phyloP scores from a whole-genome alignment of 2,329 filamentous ascomycete species.

The Stagonosporopsis cucurbitacearum region DNA sequence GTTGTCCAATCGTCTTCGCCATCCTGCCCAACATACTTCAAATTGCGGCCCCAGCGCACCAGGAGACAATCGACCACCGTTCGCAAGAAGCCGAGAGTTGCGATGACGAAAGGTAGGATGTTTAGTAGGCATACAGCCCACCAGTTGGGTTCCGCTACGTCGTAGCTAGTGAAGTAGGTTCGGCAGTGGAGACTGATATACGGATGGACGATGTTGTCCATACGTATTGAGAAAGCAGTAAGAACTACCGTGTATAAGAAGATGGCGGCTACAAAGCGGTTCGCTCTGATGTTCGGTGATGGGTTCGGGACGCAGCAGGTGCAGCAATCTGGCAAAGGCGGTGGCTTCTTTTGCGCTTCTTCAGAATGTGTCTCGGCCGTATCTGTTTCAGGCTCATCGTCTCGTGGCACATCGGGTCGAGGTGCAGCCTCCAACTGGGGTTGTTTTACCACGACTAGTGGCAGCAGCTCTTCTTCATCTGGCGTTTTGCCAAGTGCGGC shows the following conservation, averaged over 20 bases:
- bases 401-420: background rate
- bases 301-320: constrained; percentile 3
- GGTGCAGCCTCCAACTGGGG: constrained; percentile 1
- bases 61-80: constrained; percentile 22
- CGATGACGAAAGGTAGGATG: constrained; percentile 22
- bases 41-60: constrained; percentile 14
- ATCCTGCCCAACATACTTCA: constrained; percentile 5
- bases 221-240: constrained; percentile 20
- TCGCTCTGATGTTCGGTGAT: constrained; percentile 16
- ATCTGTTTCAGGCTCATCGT: background rate
- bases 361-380: background rate
- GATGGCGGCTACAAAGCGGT: constrained; percentile 17
- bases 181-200: background rate
- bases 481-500: background rate
- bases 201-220: constrained; percentile 7
- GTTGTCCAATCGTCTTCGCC: background rate
- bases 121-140: constrained; percentile 15
- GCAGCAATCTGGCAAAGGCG: background rate
- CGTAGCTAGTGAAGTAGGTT: background rate
- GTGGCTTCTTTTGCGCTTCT: background rate
- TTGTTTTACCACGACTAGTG: constrained; percentile 1
- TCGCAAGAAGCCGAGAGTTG: constrained; percentile 19
- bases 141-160: constrained; percentile 15
- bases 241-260: constrained; percentile 15
- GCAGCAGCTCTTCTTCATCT: background rate